Conservation (phyloP, 768 basidiomycete species). For the Rhizopogon vesiculosus region DNA sequence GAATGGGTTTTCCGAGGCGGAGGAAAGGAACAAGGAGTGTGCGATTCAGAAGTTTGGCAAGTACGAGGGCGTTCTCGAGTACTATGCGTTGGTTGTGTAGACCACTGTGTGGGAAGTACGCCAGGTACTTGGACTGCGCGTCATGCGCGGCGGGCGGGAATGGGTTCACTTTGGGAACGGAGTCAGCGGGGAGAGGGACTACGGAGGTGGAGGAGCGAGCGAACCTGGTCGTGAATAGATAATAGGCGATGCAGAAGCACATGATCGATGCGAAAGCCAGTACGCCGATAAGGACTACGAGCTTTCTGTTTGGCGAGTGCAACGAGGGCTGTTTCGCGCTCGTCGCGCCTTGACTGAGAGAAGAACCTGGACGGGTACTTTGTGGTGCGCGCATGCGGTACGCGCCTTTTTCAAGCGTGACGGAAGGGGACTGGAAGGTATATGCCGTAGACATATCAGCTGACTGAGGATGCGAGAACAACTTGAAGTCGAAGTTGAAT, state of each 20-base stretch:
- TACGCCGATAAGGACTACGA: conserved; percentile 41
- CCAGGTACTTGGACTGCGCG: conserved; percentile 44
- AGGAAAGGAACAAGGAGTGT: conserved; percentile 78
- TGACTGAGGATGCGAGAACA: conserved; percentile 15
- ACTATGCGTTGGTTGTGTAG: conserved; percentile 87
- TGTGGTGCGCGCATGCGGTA: conserved; percentile 57
- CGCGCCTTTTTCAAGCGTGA: conserved; percentile 59
- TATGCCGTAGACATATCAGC: conserved; percentile 10
- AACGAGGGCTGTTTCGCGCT: conserved; percentile 5
- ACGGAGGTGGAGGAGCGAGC: conserved; percentile 9
- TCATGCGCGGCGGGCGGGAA: conserved; percentile 20
- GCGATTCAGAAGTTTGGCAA: conserved; percentile 65
- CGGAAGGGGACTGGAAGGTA: conserved; percentile 50
- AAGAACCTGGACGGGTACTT: conserved; percentile 13
- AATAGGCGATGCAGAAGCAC: conserved; percentile 59
- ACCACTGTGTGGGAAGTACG: conserved; percentile 80
- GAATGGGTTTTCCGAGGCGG: conserved; percentile 61
- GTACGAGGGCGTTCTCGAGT: conserved; percentile 78
- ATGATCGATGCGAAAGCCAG: conserved; percentile 44
- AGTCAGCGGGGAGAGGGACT: conserved; percentile 26
- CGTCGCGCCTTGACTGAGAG: conserved; percentile 14
- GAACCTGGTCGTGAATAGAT: conserved; percentile 60
- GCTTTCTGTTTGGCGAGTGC: conserved; percentile 22
- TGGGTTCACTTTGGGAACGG: conserved; percentile 25
- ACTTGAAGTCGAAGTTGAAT: conserved; percentile 4